Evolutionary conservation across 75 land plant genomes (phyloP), one percentile per base, ranked within the genome.

Genomic region (Pinus taeda): DNA sequence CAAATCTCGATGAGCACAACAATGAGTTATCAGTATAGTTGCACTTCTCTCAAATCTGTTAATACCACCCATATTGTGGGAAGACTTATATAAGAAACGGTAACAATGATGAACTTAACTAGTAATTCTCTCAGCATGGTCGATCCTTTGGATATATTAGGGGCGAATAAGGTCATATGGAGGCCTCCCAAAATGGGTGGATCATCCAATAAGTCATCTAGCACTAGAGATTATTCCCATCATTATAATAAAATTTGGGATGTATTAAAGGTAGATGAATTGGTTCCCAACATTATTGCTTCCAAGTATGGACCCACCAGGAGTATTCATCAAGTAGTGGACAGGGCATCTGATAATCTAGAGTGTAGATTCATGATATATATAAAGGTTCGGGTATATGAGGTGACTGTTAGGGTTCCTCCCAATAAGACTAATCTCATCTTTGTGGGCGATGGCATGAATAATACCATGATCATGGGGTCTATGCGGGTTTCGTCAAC

Each of bases 381-480:
- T 57, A 82, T 88, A 6, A 80, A 74, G 62, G 81, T 21, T 4
- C 88, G 91, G n/a, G 82, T 87, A 4, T 89, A 89, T 80, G 57
- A 83, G n/a, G 91, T 86, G 80, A 80, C 37, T 37, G 85, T 89
- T 36, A 24, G 62, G 30, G 63, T 89, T 17, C 89, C 86, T 13
- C 71, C 57, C 37, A 60, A 73, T 59, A 83, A 82, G 71, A 74
- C 67, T 7, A 87, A 87, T 60, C n/a, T 87, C 59, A 75, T 81
- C 42, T 70, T 89, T 64, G 55, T 84, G 29, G 89, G 91, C 0
- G 89, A 87, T 58, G 91, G 91, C 60, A 87, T 84, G 60, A 84
- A 81, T 61, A 59, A 18, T 60, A 87, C 86, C 6, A 77, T 89
- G 77, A 84, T 89, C 53, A 84, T 89, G 6, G 91, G 89, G 1